Evolutionary conservation across 1,284 basidiomycete species (phyloP).

Genomic region (Porodaedalea pini): DNA sequence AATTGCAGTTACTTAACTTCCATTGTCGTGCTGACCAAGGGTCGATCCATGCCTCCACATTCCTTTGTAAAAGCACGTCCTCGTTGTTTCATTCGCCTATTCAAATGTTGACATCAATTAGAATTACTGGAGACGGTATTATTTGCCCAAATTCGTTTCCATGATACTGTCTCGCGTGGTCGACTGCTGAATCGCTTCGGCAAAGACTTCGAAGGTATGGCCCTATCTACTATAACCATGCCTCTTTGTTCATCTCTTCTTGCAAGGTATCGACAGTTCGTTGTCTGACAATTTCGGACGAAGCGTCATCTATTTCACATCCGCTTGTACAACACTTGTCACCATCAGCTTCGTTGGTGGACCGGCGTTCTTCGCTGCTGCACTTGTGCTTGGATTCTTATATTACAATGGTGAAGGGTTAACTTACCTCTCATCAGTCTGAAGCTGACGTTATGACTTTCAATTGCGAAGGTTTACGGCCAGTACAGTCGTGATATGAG

Average conservation of each 20-base stretch:
- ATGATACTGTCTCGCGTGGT: slow-evolving; percentile 88
- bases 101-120: slow-evolving; percentile 29
- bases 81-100: slow-evolving; percentile 23
- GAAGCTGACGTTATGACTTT: slow-evolving; percentile 18
- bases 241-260: background rate
- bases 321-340: slow-evolving; percentile 60
- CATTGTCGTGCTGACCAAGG: slow-evolving; percentile 49
- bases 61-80: slow-evolving; percentile 65
- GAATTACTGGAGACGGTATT: slow-evolving; percentile 80
- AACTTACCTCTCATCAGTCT: too few species aligned
- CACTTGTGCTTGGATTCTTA: slow-evolving; percentile 52
- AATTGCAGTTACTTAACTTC: slow-evolving; percentile 7
- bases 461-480: slow-evolving; percentile 68
- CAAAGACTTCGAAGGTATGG: slow-evolving; percentile 87
- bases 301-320: slow-evolving; percentile 60
- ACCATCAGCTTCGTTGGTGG: slow-evolving; percentile 85
- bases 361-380: slow-evolving; percentile 63
- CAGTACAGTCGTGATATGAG: slow-evolving; percentile 89
- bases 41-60: slow-evolving; percentile 64
- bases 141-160: slow-evolving; percentile 90
- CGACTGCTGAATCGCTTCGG: slow-evolving; percentile 87
- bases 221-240: background rate
- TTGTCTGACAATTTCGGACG: slow-evolving; percentile 86
- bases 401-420: slow-evolving; percentile 62
- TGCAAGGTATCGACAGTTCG: slow-evolving; percentile 78